Evolutionary conservation across 2,329 filamentous ascomycete species (phyloP).

Genomic region (Amphichorda felina): DNA sequence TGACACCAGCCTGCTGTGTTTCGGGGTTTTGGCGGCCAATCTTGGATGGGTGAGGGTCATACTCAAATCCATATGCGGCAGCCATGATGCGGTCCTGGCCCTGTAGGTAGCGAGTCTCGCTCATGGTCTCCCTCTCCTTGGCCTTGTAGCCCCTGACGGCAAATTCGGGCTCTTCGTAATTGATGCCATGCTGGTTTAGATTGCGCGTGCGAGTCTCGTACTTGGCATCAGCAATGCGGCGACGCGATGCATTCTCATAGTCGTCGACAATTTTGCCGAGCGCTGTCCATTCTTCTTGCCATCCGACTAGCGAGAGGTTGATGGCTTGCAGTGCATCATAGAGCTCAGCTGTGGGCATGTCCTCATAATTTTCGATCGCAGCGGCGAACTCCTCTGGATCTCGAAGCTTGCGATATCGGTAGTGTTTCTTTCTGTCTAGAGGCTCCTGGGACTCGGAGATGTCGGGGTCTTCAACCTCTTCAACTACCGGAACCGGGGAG

Average conservation of each 20-base stretch:
- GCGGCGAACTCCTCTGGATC: constrained; percentile 35
- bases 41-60: constrained; percentile 44
- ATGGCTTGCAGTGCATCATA: constrained; percentile 30
- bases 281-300: constrained; percentile 41
- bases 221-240: constrained; percentile 34
- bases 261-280: constrained; percentile 41
- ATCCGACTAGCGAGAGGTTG: constrained; percentile 33
- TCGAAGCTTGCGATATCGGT: constrained; percentile 36
- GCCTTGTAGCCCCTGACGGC: constrained; percentile 41
- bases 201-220: constrained; percentile 32
- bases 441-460: constrained; percentile 20
- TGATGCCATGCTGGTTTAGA: constrained; percentile 24
- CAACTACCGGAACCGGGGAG: constrained; percentile 23
- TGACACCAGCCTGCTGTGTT: constrained; percentile 36
- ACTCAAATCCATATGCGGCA: constrained; percentile 47
- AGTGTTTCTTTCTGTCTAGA: constrained; percentile 17
- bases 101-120: constrained; percentile 33
- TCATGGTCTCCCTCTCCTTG: constrained; percentile 27
- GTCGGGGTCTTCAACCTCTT: constrained; percentile 23
- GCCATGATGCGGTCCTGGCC: constrained; percentile 47
- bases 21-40: constrained; percentile 48
- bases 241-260: constrained; percentile 42
- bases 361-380: constrained; percentile 36
- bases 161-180: constrained; percentile 39
- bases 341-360: constrained; percentile 33